Evolutionary conservation across 345 rosid genomes (phyloP).

Genomic region (Chamaenerion angustifolium): DNA sequence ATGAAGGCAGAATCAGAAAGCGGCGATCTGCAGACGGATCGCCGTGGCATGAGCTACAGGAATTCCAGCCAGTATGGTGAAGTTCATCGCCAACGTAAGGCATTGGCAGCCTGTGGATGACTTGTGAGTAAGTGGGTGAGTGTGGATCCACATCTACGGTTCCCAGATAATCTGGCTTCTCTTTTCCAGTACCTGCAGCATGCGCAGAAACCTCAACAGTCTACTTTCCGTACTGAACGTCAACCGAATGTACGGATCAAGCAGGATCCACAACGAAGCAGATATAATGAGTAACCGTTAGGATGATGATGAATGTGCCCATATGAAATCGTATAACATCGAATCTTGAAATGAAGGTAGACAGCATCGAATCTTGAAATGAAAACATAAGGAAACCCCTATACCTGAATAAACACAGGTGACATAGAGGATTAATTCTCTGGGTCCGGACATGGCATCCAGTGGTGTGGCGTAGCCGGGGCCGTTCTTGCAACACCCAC

Average conservation of each 20-base stretch:
- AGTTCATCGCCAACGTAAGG: constrained; percentile 77
- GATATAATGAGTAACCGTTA: too few species aligned
- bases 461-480: too few species aligned
- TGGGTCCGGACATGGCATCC: constrained; percentile 34
- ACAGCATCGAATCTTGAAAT: too few species aligned
- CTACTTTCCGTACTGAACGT: too few species aligned
- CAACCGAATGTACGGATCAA: too few species aligned
- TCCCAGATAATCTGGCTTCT: constrained; percentile 73
- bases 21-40: constrained; percentile 62
- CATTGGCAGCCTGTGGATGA: constrained; percentile 66
- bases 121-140: constrained; percentile 54
- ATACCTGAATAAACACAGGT: constrained; percentile 76
- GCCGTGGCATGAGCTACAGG: constrained; percentile 91
- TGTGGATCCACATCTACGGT: constrained; percentile 75
- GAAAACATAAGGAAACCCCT: background rate
- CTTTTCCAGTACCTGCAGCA: constrained; percentile 65
- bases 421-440: constrained; percentile 64
- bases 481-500: too few species aligned
- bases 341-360: too few species aligned
- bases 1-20: constrained; percentile 61
- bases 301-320: too few species aligned
- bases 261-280: too few species aligned
- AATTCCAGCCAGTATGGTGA: constrained; percentile 90
- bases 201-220: too few species aligned
- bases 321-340: too few species aligned